These are phyloP conservation scores for Xerocomus amazonicus DNA, from an alignment of 1,284 basidiomycete species.

Conservation along the genomic window DNA sequence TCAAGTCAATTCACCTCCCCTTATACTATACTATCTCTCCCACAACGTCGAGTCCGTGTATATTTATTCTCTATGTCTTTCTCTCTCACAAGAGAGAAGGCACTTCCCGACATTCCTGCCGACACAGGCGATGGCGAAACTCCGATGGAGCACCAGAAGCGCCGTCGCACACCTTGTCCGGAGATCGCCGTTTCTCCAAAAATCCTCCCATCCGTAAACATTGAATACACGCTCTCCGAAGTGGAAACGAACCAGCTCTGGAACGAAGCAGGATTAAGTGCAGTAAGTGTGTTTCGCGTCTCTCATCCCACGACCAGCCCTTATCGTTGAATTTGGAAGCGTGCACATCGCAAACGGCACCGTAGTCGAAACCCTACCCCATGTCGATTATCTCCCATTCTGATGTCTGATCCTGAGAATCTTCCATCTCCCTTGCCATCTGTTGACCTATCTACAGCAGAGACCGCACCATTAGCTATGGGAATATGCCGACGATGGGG, in stretches of 20 bases:
- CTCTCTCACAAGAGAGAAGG: constrained; percentile 13
- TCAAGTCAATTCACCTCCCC: background rate
- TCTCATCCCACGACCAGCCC: background rate
- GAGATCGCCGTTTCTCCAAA: constrained; percentile 9
- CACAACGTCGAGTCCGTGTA: background rate
- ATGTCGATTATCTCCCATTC: constrained; percentile 10
- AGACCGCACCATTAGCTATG: background rate
- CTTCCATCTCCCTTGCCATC: background rate
- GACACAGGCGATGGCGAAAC: background rate
- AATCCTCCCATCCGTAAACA: constrained; percentile 13
- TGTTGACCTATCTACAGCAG: constrained; percentile 3
- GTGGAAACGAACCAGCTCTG: constrained; percentile 23
- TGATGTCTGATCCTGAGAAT: constrained; percentile 7
- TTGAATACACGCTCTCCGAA: constrained; percentile 18
- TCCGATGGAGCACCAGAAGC: background rate
- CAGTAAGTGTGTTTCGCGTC: constrained; percentile 11
- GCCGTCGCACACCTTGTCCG: background rate
- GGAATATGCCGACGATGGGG: constrained; percentile 14
- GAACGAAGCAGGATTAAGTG: constrained; percentile 26
- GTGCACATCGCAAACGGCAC: constrained; percentile 19
- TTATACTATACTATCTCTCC: too few species aligned
- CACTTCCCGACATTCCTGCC: constrained; percentile 19
- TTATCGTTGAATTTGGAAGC: constrained; percentile 18
- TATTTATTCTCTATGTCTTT: background rate
- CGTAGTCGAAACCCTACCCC: constrained; percentile 1